phyloP scores from a whole-genome alignment of 352 stramenopile genomes.

The Globisporangium recalcitrans region DNA sequence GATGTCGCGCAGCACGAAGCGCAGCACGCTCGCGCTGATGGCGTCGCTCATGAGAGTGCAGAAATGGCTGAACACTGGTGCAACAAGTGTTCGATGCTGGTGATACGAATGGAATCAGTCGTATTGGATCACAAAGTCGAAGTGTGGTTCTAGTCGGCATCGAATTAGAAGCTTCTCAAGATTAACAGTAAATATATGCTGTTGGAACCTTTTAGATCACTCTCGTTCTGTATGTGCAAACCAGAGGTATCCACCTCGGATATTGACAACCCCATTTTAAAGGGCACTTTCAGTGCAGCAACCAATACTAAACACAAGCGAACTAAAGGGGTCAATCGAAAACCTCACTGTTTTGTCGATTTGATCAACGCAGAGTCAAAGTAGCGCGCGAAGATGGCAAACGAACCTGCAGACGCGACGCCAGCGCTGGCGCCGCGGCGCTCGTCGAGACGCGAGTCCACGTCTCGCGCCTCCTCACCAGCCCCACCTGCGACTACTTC shows the following conservation, averaged over 20 bases:
- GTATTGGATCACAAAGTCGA: neutral
- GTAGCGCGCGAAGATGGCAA: slow-evolving; percentile 4
- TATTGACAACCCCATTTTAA: no score
- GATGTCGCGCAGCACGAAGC: slow-evolving; percentile 35
- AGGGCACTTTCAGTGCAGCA: no score
- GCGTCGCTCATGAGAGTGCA: slow-evolving; percentile 8
- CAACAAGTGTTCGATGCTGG: neutral
- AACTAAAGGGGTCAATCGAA: no score
- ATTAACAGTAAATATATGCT: no score
- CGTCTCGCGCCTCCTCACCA: neutral
- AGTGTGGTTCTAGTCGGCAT: neutral
- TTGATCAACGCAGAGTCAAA: slow-evolving; percentile 2
- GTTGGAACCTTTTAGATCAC: no score
- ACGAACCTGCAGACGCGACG: neutral
- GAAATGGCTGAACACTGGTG: neutral
- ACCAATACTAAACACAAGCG: no score
- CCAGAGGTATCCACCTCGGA: no score
- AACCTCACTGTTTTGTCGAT: no score
- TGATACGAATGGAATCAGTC: neutral
- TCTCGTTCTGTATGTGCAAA: no score
- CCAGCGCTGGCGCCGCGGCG: slow-evolving; percentile 2
- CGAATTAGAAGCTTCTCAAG: no score
- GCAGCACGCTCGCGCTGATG: slow-evolving; percentile 33
- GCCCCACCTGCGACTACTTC: neutral
- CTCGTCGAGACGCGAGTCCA: slow-evolving; percentile 10